Conservation (phyloP, 257 asterid genomes). For the Solanum boliviense region DNA sequence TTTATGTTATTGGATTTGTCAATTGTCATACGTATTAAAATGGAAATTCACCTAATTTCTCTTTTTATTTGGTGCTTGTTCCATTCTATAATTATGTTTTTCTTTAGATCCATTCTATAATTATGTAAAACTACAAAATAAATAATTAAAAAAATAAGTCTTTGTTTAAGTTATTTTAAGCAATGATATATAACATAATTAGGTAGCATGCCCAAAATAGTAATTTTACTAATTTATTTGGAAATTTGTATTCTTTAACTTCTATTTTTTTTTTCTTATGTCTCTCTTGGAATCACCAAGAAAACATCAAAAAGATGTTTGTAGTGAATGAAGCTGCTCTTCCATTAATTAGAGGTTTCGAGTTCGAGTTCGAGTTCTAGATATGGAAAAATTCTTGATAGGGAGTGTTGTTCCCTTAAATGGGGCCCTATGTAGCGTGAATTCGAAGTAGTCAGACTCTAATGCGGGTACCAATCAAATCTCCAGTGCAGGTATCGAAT, state of each 20-base stretch:
- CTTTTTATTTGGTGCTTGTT: background rate
- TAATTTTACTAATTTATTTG: too few relatives aligned
- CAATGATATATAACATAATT: background rate
- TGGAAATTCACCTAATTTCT: background rate
- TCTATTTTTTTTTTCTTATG: background rate
- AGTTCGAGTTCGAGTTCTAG: too few relatives aligned
- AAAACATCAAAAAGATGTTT: too few relatives aligned
- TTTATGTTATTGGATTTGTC: background rate
- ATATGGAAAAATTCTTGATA: too few relatives aligned
- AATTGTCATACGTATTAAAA: background rate
- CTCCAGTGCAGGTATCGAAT: too few relatives aligned
- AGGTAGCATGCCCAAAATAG: background rate
- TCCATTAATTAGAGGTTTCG: too few relatives aligned
- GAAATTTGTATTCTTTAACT: background rate
- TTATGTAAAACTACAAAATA: background rate
- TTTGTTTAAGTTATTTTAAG: background rate
- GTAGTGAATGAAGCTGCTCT: too few relatives aligned
- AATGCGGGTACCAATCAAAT: too few relatives aligned
- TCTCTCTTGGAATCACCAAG: background rate
- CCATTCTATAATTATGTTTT: background rate
- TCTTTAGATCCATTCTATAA: too few relatives aligned
- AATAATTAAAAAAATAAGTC: background rate
- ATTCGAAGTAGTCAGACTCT: too few relatives aligned
- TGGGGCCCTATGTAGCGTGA: too few relatives aligned
- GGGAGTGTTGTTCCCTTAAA: fast-evolving